Conservation (phyloP, 345 rosid genomes). For the Sisymbrium irio region DNA sequence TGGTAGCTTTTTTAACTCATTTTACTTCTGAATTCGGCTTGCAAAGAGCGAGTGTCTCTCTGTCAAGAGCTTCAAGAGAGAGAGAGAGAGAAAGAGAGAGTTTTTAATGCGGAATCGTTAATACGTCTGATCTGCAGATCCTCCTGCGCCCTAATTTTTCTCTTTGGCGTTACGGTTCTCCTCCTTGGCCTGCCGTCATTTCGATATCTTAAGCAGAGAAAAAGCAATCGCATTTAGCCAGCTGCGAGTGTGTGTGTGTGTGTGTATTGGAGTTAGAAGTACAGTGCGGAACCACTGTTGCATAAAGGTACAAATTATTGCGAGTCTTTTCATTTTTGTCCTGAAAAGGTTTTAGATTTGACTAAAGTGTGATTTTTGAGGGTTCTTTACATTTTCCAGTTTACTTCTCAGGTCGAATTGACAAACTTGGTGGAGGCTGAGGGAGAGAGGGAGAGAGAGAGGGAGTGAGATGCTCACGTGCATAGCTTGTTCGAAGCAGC, state of each 20-base stretch:
- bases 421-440: not conserved
- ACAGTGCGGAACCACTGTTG: not conserved
- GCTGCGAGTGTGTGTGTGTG: not conserved
- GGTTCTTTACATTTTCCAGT: not conserved
- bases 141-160: conserved; percentile 35
- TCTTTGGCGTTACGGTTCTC: conserved; percentile 44
- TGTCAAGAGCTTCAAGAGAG: not conserved
- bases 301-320: conserved; percentile 5
- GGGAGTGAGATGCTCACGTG: conserved; percentile 79
- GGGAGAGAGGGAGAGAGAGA: conserved; percentile 6
- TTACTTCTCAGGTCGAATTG: conserved; percentile 4
- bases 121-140: conserved; percentile 32
- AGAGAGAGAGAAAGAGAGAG: not conserved
- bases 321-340: not conserved
- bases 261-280: not conserved
- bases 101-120: not conserved
- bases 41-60: conserved; percentile 27
- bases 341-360: not conserved
- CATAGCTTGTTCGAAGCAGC: conserved; percentile 83
- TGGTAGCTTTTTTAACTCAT: conserved; percentile 10
- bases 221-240: conserved; percentile 7
- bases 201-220: not conserved
- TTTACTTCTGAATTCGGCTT: conserved; percentile 24
- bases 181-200: conserved; percentile 12
- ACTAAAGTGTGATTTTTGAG: conserved; percentile 8